Conservation (phyloP, 805 yeast genomes). For the Ogataea naganishii region DNA sequence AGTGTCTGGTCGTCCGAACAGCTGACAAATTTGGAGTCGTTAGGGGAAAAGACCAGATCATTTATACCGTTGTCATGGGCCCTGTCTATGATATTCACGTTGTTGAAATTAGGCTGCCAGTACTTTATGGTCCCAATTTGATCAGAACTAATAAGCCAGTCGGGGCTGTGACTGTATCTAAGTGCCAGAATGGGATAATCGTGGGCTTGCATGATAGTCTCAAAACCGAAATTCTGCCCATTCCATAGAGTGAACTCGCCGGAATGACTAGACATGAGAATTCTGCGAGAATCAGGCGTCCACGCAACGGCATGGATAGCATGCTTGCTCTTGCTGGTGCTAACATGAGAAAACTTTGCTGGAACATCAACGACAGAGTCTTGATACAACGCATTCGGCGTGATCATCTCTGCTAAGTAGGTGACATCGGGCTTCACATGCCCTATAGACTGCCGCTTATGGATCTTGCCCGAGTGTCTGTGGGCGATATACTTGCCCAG, state of each 20-base stretch:
- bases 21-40: slow-evolving; percentile 86
- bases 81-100: slow-evolving; percentile 67
- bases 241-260: slow-evolving; percentile 98
- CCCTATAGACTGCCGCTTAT: slow-evolving; percentile 31
- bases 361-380: slow-evolving; percentile 54
- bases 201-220: slow-evolving; percentile 97
- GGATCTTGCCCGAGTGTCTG: slow-evolving; percentile 33
- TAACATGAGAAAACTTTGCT: slow-evolving; percentile 80
- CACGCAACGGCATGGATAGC: slow-evolving; percentile 84
- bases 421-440: slow-evolving; percentile 61
- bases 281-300: slow-evolving; percentile 94
- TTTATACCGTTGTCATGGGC: slow-evolving; percentile 79
- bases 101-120: slow-evolving; percentile 98
- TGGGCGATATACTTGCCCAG: slow-evolving; percentile 55
- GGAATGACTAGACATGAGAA: slow-evolving; percentile 80
- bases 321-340: slow-evolving; percentile 86
- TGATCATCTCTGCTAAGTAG: slow-evolving; percentile 53
- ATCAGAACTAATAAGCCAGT: slow-evolving; percentile 92
- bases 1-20: slow-evolving; percentile 87
- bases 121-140: slow-evolving; percentile 86
- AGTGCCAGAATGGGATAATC: slow-evolving; percentile 79
- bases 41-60: slow-evolving; percentile 84
- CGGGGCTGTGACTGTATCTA: slow-evolving; percentile 81
- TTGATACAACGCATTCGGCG: slow-evolving; percentile 45
- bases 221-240: slow-evolving; percentile 90